Base-by-base conservation (phyloP, 1,284 basidiomycete species). In the Austroboletus niveus region DNA sequence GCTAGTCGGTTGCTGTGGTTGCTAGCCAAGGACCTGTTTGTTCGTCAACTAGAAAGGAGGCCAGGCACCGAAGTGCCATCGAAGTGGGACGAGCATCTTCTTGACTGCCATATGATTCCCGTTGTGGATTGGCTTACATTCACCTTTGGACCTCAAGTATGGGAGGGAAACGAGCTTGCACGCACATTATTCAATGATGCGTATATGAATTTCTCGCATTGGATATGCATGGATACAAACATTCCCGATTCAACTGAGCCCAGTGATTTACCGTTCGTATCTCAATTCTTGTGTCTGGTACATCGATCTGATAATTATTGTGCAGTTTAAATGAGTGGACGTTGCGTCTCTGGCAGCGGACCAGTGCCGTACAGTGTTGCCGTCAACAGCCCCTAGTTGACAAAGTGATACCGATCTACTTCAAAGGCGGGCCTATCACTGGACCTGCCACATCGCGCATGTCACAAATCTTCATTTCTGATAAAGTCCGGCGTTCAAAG, bases 171-270 rank as follows among this genome's bases (percentile, higher is more conserved):
- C 8, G 4, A 29, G 8, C 0, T 22, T 1, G 39, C 38, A 15
- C 40, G 42, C 8, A 8, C 29, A 7, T 34, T 6, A 0, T 60
- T 54, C 10, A 2, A 48, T 30, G 10, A 58, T 24, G 56, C 47
- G 0, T 56, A 46, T 38, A 1, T 57, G 4, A 60, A 57, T 22
- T 54, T 60, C 12, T 60, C 45, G 3, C 54, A 62, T n/a, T 51
- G 17, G 17, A 17, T 17, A 17, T 17, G 17, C 17, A 17, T 17
- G 17, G 17, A 17, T 17, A 17, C 17, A 51, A 47, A 8, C 47
- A 22, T 47, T 17, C 17, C 17, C 17, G 17, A 17, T 17, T 17
- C 17, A 17, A 17, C 17, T 17, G 17, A 17, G 17, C 17, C 17
- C 17, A 17, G 17, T 17, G 17, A 17, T 17, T 17, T 17, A 17